Evolutionary conservation across 164 flowering plant genomes (phyloP).

Genomic region (Macadamia integrifolia): DNA sequence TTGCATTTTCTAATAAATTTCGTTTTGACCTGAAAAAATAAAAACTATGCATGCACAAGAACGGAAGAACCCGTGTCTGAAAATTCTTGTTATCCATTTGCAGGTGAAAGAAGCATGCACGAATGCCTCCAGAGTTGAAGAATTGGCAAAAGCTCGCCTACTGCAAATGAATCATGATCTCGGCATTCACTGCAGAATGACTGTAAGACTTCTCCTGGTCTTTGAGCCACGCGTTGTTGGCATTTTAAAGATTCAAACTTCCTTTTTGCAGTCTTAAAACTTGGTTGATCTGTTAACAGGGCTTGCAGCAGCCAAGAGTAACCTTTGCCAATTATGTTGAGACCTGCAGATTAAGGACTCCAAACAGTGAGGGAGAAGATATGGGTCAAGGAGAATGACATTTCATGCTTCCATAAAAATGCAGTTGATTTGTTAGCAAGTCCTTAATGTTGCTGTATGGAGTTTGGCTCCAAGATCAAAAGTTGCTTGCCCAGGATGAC

Average conservation of each 20-base stretch:
- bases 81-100: background rate
- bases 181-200: constrained; percentile 36
- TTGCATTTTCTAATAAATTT: too few relatives aligned
- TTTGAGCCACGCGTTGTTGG: background rate
- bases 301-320: constrained; percentile 35
- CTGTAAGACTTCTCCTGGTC: constrained; percentile 23
- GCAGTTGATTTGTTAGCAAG: background rate
- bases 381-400: background rate
- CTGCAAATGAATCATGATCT: constrained; percentile 40
- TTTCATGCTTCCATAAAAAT: background rate
- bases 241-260: background rate
- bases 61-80: background rate
- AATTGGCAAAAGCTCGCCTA: constrained; percentile 33
- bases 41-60: too few relatives aligned
- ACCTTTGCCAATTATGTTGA: constrained; percentile 27
- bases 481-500: too few relatives aligned
- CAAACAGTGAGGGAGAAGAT: background rate
- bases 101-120: constrained; percentile 44
- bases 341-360: constrained; percentile 2
- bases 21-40: too few relatives aligned
- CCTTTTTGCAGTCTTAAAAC: background rate
- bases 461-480: too few relatives aligned
- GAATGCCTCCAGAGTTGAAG: constrained; percentile 39
- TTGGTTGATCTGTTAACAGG: constrained; percentile 13
- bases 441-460: background rate